Percentiles rank a stretch among this genome's conserved stretches.
Conservation (phyloP, 1,284 basidiomycete genomes). For the Austroboletus rostrupii region DNA sequence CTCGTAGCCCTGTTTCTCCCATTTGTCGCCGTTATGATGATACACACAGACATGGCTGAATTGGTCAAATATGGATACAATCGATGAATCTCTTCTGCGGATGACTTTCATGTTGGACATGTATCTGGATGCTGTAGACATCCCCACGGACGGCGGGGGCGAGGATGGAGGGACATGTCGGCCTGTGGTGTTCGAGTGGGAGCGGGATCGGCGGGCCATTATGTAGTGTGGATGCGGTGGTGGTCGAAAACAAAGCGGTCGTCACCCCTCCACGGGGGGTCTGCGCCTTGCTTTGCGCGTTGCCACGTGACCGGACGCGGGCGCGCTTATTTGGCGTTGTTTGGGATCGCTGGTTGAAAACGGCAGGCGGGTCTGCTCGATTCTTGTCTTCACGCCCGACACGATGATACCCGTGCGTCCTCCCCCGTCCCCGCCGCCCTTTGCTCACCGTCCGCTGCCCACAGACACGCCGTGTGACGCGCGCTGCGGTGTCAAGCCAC, state of each 20-base stretch:
- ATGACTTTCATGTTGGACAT: conserved; percentile 81
- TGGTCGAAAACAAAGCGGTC: neutral
- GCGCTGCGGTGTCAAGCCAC: conserved; percentile 49
- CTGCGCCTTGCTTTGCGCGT: neutral
- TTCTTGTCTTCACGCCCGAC: conserved; percentile 21
- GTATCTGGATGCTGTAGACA: conserved; percentile 59
- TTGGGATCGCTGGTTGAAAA: conserved; percentile 33
- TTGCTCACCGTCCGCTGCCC: neutral
- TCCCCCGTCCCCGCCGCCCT: accelerated
- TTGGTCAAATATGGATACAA: conserved; percentile 77
- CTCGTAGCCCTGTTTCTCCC: conserved; percentile 84
- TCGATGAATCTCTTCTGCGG: conserved; percentile 75
- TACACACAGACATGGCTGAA: conserved; percentile 84
- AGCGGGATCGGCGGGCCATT: conserved; percentile 31
- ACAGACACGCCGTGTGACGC: conserved; percentile 57
- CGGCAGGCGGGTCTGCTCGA: conserved; percentile 24
- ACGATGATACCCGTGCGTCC: conserved; percentile 32
- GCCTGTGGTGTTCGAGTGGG: conserved; percentile 23
- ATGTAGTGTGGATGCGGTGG: too few relatives aligned
- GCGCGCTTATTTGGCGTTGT: conserved; percentile 34
- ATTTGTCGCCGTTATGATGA: conserved; percentile 63
- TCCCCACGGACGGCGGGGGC: conserved; percentile 32
- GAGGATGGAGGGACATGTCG: conserved; percentile 13
- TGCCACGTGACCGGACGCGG: conserved; percentile 30
- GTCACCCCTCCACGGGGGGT: conserved; percentile 16